These are phyloP conservation scores for Emmonsiellopsis sp. DNA, from an alignment of 2,329 filamentous ascomycete species.

Conservation along the genomic window DNA sequence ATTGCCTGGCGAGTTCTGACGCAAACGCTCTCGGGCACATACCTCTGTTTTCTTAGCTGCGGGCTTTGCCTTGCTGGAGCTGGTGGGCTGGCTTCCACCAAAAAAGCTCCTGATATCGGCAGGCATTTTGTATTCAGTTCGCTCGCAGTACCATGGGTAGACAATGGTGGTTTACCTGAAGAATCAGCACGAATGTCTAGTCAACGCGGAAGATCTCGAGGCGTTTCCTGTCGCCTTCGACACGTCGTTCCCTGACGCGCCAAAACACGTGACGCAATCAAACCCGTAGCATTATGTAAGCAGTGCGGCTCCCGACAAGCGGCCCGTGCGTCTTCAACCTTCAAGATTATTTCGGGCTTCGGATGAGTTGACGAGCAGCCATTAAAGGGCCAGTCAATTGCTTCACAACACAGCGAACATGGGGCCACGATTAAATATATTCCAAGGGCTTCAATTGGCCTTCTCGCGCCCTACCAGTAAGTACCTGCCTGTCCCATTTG, in stretches of 20 bases:
- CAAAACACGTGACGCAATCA: conserved; percentile 6
- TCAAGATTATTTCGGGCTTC: neutral
- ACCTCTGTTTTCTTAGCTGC: conserved; percentile 34
- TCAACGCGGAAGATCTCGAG: neutral
- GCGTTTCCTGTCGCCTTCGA: neutral
- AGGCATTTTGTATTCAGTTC: conserved; percentile 49
- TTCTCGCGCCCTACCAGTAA: conserved; percentile 26
- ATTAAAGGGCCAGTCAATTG: neutral
- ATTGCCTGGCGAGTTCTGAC: neutral
- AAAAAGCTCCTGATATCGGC: conserved; percentile 87
- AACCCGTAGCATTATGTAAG: neutral
- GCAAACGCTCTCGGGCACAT: conserved; percentile 9
- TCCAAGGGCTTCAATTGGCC: conserved; percentile 25
- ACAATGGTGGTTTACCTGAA: neutral
- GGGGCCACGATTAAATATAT: conserved; percentile 27
- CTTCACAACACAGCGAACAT: conserved; percentile 14
- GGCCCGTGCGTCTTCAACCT: neutral
- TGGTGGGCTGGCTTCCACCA: conserved; percentile 49
- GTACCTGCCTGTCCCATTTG: conserved; percentile 6
- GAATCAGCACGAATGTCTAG: neutral
- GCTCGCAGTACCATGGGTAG: neutral
- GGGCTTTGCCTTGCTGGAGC: conserved; percentile 34
- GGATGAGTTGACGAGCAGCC: conserved; percentile 7
- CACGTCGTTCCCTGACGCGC: conserved; percentile 7
- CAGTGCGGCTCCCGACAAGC: neutral